Conservation (phyloP, 768 basidiomycete genomes). For the Heimioporus sp. region DNA sequence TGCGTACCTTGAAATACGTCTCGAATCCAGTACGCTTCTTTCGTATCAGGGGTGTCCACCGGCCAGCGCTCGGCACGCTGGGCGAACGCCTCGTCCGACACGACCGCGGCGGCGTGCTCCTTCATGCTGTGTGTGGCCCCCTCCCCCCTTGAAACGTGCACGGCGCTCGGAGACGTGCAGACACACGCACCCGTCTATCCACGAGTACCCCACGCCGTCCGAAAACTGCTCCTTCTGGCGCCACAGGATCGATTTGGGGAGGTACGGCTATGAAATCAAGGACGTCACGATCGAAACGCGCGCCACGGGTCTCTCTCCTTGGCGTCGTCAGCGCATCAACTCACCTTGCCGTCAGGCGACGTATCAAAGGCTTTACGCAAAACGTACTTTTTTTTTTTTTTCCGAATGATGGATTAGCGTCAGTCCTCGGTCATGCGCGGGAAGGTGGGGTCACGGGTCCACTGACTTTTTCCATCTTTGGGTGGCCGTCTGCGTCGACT, state of each 20-base stretch:
- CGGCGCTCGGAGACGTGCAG: background rate
- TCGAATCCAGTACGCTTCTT: constrained; percentile 93
- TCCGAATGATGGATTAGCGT: background rate
- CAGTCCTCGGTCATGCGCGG: constrained; percentile 6
- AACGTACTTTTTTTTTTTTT: constrained; percentile 64
- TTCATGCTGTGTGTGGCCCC: constrained; percentile 89
- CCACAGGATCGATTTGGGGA: constrained; percentile 94
- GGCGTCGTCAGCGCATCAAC: background rate
- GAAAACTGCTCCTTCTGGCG: constrained; percentile 99
- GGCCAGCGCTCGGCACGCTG: constrained; percentile 74
- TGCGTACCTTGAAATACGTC: constrained; percentile 82
- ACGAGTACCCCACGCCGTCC: constrained; percentile 97
- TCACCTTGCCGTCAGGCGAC: constrained; percentile 71
- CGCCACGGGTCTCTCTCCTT: background rate
- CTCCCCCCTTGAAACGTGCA: background rate
- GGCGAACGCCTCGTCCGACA: constrained; percentile 82
- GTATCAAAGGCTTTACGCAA: constrained; percentile 94
- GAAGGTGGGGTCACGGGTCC: background rate
- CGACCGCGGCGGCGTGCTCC: constrained; percentile 68
- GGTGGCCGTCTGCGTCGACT: constrained; percentile 80
- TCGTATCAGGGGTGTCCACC: constrained; percentile 85
- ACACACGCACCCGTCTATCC: constrained; percentile 85
- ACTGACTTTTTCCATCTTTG: constrained; percentile 91
- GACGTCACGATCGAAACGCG: background rate
- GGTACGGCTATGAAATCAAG: constrained; percentile 62